Conservation (phyloP, 805 yeast genomes). For the Kodamaea nitidulidarum region DNA sequence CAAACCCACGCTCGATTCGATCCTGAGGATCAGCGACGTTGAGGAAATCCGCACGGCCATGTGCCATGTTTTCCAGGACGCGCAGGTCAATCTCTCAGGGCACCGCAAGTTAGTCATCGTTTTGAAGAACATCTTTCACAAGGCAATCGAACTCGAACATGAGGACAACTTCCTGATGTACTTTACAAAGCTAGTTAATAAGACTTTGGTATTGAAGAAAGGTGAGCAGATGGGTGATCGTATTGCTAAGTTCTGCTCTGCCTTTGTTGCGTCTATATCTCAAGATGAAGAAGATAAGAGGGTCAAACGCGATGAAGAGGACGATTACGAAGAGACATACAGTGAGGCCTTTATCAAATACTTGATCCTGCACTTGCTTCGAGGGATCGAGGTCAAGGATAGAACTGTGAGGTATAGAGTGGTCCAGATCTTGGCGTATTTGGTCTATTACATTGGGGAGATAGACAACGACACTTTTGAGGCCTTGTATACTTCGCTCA, state of each 20-base stretch:
- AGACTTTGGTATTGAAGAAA: slow-evolving; percentile 63
- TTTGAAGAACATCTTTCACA: slow-evolving; percentile 53
- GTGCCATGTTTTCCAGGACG: slow-evolving; percentile 73
- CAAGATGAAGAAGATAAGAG: slow-evolving; percentile 24
- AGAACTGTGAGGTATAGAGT: slow-evolving; percentile 75
- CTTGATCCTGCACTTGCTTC: slow-evolving; percentile 62
- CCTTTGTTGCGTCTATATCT: slow-evolving; percentile 50
- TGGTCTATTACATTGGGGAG: slow-evolving; percentile 69
- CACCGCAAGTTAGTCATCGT: slow-evolving; percentile 72
- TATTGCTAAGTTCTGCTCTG: slow-evolving; percentile 63
- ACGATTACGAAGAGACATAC: slow-evolving; percentile 28
- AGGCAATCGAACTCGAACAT: slow-evolving; percentile 48
- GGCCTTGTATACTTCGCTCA: slow-evolving; percentile 55
- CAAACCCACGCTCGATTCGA: slow-evolving; percentile 14
- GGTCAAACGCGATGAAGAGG: slow-evolving; percentile 18
- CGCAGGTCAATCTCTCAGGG: slow-evolving; percentile 68
- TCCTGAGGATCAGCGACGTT: slow-evolving; percentile 16
- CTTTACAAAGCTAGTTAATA: slow-evolving; percentile 60
- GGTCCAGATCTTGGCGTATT: slow-evolving; percentile 67
- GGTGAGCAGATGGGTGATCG: slow-evolving; percentile 72
- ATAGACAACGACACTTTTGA: slow-evolving; percentile 70
- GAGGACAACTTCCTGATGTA: slow-evolving; percentile 57
- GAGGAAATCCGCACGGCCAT: slow-evolving; percentile 38
- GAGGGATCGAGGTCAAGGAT: slow-evolving; percentile 75
- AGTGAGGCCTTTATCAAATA: slow-evolving; percentile 54